These are phyloP conservation scores for Gleditsia sinensis DNA, from an alignment of 306 rosid genomes.

Conservation along the genomic window DNA sequence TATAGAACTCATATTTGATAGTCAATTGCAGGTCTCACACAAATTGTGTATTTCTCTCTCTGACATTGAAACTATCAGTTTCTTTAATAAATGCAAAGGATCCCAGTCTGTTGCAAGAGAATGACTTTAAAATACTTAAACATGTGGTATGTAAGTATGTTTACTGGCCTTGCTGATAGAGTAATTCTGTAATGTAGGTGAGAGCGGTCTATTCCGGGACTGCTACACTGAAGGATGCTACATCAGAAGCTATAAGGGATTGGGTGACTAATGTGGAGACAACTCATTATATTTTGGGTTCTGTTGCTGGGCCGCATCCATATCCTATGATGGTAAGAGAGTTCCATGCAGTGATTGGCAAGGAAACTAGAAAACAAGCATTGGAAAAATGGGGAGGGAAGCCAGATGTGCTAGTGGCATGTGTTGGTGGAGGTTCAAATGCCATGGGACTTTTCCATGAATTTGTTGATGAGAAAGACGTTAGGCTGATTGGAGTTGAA, in stretches of 20 bases:
- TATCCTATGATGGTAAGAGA: constrained; percentile 98
- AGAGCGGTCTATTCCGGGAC: constrained; percentile 88
- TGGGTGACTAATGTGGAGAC: constrained; percentile 99
- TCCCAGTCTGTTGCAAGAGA: not conserved
- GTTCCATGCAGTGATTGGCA: constrained; percentile 90
- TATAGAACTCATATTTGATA: too few species aligned
- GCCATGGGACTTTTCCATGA: constrained; percentile 97
- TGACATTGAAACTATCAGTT: too few species aligned
- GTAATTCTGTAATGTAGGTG: constrained; percentile 53
- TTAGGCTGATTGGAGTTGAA: constrained; percentile 85
- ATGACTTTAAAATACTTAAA: not conserved
- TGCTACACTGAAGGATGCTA: constrained; percentile 91
- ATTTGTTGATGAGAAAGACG: constrained; percentile 71
- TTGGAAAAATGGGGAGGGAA: constrained; percentile 94
- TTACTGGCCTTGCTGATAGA: not conserved
- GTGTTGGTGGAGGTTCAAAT: constrained; percentile 98
- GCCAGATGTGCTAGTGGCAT: constrained; percentile 87
- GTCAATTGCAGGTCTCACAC: too few species aligned
- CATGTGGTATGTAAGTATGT: not conserved
- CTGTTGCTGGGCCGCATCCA: constrained; percentile 95
- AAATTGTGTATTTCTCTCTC: too few species aligned
- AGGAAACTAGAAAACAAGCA: constrained; percentile 91
- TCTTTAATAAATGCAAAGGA: too few species aligned
- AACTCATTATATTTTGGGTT: constrained; percentile 92
- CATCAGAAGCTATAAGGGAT: constrained; percentile 95